Conservation (phyloP, 1,139 yeast genomes). For the Sugiyamaella pinicola region DNA sequence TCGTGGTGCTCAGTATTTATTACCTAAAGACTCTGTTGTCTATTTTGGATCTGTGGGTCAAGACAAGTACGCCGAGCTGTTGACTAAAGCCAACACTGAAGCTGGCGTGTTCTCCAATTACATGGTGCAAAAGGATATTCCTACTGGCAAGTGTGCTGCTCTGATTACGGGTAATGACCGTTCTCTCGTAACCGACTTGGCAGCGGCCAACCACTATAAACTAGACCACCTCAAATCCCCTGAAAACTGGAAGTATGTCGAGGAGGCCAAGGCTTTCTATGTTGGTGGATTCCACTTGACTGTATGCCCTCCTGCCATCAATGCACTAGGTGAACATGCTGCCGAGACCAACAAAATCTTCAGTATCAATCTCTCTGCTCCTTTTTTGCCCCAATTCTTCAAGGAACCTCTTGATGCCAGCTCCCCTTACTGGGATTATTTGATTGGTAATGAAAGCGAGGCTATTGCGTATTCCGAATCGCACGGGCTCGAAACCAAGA, state of each 20-base stretch:
- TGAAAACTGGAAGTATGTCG: conserved; percentile 87
- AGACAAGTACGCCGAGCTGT: conserved; percentile 82
- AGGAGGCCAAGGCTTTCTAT: conserved; percentile 78
- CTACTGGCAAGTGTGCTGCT: conserved; percentile 99
- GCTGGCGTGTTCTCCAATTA: conserved; percentile 90
- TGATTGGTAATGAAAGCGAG: conserved; percentile 96
- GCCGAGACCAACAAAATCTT: conserved; percentile 83
- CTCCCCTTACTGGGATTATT: conserved; percentile 84
- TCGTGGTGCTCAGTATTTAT: conserved; percentile 93
- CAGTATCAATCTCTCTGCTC: conserved; percentile 89
- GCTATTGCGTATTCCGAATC: conserved; percentile 93
- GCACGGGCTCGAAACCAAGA: conserved; percentile 62
- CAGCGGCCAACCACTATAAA: conserved; percentile 97
- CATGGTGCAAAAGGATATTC: conserved; percentile 69
- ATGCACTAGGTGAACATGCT: conserved; percentile 86
- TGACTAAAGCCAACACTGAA: conserved; percentile 75
- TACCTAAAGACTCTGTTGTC: conserved; percentile 80
- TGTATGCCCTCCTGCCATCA: conserved; percentile 93
- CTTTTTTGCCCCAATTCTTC: conserved; percentile 94
- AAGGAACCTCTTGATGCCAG: conserved; percentile 83
- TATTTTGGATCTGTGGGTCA: conserved; percentile 97
- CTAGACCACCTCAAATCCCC: conserved; percentile 83
- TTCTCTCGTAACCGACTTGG: conserved; percentile 92
- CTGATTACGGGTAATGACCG: conserved; percentile 85
- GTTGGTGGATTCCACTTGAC: conserved; percentile 99